Base-by-base conservation (phyloP, 306 rosid genomes). In the Lathyrus oleraceus region DNA sequence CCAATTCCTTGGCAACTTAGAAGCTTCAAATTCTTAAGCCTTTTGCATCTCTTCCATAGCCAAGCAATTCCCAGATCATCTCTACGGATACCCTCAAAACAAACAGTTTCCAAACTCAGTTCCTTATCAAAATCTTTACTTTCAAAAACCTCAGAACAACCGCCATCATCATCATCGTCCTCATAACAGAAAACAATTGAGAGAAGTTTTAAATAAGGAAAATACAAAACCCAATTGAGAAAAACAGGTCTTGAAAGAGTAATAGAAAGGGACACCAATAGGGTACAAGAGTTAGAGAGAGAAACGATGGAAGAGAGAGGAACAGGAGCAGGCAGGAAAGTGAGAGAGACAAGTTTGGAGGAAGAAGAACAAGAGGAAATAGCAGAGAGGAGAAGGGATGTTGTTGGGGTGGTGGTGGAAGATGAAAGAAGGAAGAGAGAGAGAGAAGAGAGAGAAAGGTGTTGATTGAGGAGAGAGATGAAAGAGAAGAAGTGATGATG, bases 1-100 rank as follows among this genome's bases (percentile, higher is more conserved):
- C 94, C 97, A 44, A 91, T 67, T 8, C 96, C 90, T 60, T 88
- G 92, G 47, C 98, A 94, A 61, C 80, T 69, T 16, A 75, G 74
- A 3, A 94, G 81, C 79, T 79, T 75, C 61, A 94, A 58, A 39
- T 70, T 85, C 78, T 68, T 85, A 16, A 94, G 84, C 16, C 64
- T 90, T 10, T 40, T 84, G 67, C 92, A 84, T 69, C 88, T 90
- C 47, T 82, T 86, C 90, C 92, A 94, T 2, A 94, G 68, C 89
- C 96, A 94, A 10, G 83, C 85, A 12, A 87, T 0, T 1, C 92
- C 95, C 85, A 72, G 58, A 63, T 94, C 98, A 10, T 79, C 88
- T 8, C 73, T 73, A 1, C 88, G 78, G 30, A 90, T 72, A 10
- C 96, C 96, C 0, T 82, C 82, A 17, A 94, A 63, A 61, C 79